Evolutionary conservation across 352 stramenopile species (phyloP), one percentile per base, ranked within the genome.

Genomic region (Phytopythium helicoides): DNA sequence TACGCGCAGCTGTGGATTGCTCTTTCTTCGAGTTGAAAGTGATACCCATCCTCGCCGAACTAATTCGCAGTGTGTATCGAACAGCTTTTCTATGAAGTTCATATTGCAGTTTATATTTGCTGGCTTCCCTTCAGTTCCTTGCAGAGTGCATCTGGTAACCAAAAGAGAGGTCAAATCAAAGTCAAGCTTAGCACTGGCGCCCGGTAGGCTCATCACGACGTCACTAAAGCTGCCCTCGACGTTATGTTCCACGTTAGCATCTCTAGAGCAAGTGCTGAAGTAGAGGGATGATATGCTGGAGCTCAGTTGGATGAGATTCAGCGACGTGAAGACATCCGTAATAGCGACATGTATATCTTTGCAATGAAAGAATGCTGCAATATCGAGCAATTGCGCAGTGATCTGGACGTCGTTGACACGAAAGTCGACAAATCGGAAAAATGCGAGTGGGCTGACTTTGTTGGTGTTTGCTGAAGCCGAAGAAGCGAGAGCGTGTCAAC

Each of bases 401-500:
- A 89, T 19, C 22, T 56, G 62, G 28, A 87, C 72, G 15, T 45
- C 57, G 4, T 56, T 51, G 9, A 89, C 58, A 6, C 48, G 70
- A 0, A 87, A 53, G 47, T 91, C 73, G 8, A 91, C 72, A 52
- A 87, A 91, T 1, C 76, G 71, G 38, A 89, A 71, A 46, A 86
- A 82, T 6, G 68, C 76, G 28, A 87, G 56, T 3, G 71, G 54
- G 51, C 74, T 87, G 1, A 45, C 58, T 45, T 64, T 67, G 11
- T 56, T 53, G 60, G 53, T 10, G 2, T 50, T n/a, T 56, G 60
- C 22, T 62, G 52, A 1, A 47, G 58, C 3, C 60, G 25, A 11
- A 71, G 11, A 0, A 70, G 11, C 12, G 5, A 6, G 22, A 34
- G 14, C 22, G 23, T 14, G 15, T 16, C 26, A 26, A 23, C 26